These are phyloP conservation scores for Plantago rigida DNA, from an alignment of 305 asterid genomes.

Conservation along the genomic window DNA sequence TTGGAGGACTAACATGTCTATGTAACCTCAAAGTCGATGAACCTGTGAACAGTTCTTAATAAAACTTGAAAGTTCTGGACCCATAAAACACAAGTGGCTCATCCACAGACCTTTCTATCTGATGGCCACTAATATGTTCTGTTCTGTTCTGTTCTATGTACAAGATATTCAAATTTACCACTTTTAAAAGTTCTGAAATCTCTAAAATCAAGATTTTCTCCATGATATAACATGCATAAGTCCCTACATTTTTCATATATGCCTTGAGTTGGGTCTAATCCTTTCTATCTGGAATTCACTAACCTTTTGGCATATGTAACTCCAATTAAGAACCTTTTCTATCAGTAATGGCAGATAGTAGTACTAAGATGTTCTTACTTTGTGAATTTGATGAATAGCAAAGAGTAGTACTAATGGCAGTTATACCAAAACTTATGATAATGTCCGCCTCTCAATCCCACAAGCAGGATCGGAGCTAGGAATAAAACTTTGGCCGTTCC, in stretches of 20 bases:
- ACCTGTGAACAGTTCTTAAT: not conserved
- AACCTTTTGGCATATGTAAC: not conserved
- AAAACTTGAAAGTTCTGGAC: conserved; percentile 15
- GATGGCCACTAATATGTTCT: conserved; percentile 11
- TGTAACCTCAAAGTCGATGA: conserved; percentile 3
- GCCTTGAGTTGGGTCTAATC: conserved; percentile 14
- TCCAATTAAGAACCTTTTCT: conserved; percentile 1
- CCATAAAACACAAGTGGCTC: conserved; percentile 26
- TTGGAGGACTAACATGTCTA: not conserved
- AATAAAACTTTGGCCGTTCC: no score
- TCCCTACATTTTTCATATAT: conserved; percentile 20
- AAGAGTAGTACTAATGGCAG: not conserved
- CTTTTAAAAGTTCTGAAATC: conserved; percentile 14
- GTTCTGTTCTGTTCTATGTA: conserved; percentile 9
- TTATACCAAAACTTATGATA: conserved; percentile 2
- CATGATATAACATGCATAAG: conserved; percentile 25
- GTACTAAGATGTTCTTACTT: not conserved
- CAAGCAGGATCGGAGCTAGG: no score
- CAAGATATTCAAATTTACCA: conserved; percentile 19
- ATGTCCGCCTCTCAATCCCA: not conserved
- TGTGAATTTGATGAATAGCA: not conserved
- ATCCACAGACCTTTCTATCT: conserved; percentile 3
- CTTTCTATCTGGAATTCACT: conserved; percentile 25
- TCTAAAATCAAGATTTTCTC: conserved; percentile 18
- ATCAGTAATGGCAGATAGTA: not conserved